Base-by-base conservation (phyloP, 2,329 filamentous ascomycete genomes). In the Phyllachora maydis region DNA sequence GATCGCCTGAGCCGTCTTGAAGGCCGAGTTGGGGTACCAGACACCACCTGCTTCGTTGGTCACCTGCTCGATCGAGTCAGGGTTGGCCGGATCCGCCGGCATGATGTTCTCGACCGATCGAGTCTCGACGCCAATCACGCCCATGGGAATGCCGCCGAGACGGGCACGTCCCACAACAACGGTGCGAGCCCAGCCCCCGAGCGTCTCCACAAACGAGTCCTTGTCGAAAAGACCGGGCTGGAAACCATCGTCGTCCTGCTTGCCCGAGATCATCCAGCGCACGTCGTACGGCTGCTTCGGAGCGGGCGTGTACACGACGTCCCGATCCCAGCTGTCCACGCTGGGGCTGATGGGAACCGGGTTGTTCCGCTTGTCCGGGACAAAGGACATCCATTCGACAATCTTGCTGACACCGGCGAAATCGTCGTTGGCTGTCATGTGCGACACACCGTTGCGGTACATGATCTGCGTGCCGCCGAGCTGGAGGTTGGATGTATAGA, bases 391-490 rank as follows among this genome's bases (percentile, higher is more conserved):
- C 88, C 88, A 98, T 47, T 91, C 76, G 23, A 95, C 81, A 44
- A 98, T 95, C 64, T 90, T 90, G 41, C 78, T 82, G 12, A 98
- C 78, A 66, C 88, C 88, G 41, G 85, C 83, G 40, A 98, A 95
- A 56, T 98, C 88, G 42, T 98, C 85, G 37, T 75, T 77, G 41
- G 88, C 88, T 36, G 85, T 93, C 78, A 95, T 85, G 59, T 98
- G 88, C 12, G 88, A 95, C 19, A 98, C 88, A 68, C 88, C 88
- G 48, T 98, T 98, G 57, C 79, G 83, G 69, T 98, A 95, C 88
- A 98, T 98, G 65, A 98, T 98, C 54, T 98, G 88, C n/a, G 88
- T 98, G 39, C 88, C 88, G 70, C 88, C 88, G 34, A 98, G 79
- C 60, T 98, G 88, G 43, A 98, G 56, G 65, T 98, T 98, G 30